Base-by-base conservation (phyloP, 441 rosid species). In the Erysimum pusillum region DNA sequence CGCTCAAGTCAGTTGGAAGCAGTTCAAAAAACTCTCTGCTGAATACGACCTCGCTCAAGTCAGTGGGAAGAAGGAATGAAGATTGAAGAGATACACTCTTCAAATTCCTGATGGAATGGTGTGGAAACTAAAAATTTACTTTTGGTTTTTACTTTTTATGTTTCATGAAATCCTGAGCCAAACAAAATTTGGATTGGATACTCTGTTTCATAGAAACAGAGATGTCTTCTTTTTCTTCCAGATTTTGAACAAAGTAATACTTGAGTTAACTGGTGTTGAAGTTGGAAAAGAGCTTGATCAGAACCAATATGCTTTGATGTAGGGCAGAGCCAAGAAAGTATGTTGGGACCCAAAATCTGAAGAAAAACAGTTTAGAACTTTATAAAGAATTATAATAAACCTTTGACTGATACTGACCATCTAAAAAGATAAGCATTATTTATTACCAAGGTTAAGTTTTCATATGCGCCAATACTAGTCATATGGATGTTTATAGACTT, bases 401-500 rank as follows among this genome's bases (percentile, higher is more conserved):
- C 1, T 13, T 28, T 65, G 44, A 11, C 38, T 46, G 59, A 42
- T 61, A 22, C 38, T 42, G 63, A 67, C 28, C 52, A 48, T 62
- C 62, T 63, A 56, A 35, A 36, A 44, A 44, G 63, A 79, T 14
- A 9, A 22, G 12, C 41, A 32, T 41, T 65, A 76, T n/a, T n/a
- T n/a, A n/a, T 85, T 81, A 94, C 98, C 71, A 72, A 78, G 71
- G 87, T 86, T 52, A 94, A 81, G 85, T 94, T 94, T 51, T 87
- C 97, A 69, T 73, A 89, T 69, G 84, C 69, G 72, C 97, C 91
- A 3, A 92, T 80, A n/a, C n/a, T n/a, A n/a, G 84, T 94, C 90
- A 78, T 94, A 94, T 73, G 97, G 98, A 86, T 94, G 96, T 81
- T 85, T 87, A 67, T 90, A 90, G 62, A 89, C 82, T 56, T 85